Percentiles rank a stretch among this genome's conserved stretches.
Evolutionary conservation across 78 protist genomes (phyloP).

Genomic region (Polysphondylium violaceum): DNA sequence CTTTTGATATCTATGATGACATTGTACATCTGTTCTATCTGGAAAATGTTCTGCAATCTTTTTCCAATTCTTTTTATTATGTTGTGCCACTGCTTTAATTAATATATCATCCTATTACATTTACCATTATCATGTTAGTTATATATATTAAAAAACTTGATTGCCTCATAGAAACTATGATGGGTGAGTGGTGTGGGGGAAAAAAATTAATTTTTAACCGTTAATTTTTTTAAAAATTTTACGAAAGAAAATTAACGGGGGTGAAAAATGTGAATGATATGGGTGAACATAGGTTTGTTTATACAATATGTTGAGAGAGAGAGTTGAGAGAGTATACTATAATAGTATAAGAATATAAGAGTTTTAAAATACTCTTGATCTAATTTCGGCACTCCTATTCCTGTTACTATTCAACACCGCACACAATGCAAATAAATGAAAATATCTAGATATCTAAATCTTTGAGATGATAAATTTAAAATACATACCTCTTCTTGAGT

Average conservation of each 20-base stretch:
- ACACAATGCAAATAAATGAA: too few species aligned
- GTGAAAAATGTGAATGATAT: background rate
- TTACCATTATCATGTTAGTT: background rate
- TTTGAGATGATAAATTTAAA: too few species aligned
- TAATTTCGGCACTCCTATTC: too few species aligned
- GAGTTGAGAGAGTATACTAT: background rate
- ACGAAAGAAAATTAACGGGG: too few species aligned
- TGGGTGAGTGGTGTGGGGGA: too few species aligned
- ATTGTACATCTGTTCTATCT: slow-evolving; percentile 89
- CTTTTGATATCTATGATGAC: slow-evolving; percentile 94
- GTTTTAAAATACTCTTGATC: background rate
- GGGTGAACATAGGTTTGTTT: background rate
- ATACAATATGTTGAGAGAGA: background rate
- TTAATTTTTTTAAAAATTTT: too few species aligned
- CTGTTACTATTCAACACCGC: too few species aligned
- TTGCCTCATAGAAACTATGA: too few species aligned
- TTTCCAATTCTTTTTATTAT: slow-evolving; percentile 93
- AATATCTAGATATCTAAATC: too few species aligned
- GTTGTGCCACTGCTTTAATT: slow-evolving; percentile 71
- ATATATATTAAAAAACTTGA: too few species aligned
- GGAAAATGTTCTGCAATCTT: slow-evolving; percentile 87
- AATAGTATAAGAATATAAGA: background rate
- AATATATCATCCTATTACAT: slow-evolving; percentile 83
- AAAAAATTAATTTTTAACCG: too few species aligned
- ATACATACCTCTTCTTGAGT: slow-evolving; percentile 32